Evolutionary conservation across 2,329 filamentous ascomycete species (phyloP), one percentile per base, ranked within the genome.

Genomic region (Pseudogymnoascus sp.): DNA sequence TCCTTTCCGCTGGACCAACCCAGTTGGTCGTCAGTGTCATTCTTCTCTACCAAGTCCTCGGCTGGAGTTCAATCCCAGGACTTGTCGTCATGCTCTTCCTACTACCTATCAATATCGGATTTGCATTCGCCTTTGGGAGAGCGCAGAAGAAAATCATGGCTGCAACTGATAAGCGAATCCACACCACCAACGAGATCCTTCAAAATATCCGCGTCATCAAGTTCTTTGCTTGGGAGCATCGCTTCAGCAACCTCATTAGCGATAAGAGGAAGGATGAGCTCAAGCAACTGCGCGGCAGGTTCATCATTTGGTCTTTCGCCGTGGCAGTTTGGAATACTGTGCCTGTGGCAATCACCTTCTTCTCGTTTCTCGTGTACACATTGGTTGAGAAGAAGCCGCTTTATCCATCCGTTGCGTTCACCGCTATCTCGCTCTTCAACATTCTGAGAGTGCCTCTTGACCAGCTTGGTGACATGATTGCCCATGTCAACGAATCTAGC

Each of bases 141-240:
- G 91, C 91, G 2, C 95, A 97, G 73, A 96, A 96, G 77, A 85
- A 86, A 68, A 97, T 99, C 71, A 87, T 97, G 78, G 85, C 89
- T 61, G 92, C 92, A 19, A 99, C 95, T 2, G 95, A 99, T 76
- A 95, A 95, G 72, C 88, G 95, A 62, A 97, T 99, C 67, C 91
- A 97, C 72, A 89, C 92, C 4, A 99, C 95, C 4, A 99, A 99
- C 74, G 95, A 99, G 76, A 90, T 97, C 7, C 80, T 99, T 29
- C 93, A 96, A 72, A 99, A 97, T 71, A 97, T 99, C 68, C 87
- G 95, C 61, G 97, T 99, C 74, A 97, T 99, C 83, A 99, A 99
- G 74, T 99, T 95, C 76, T 99, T 99, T 74, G 93, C 95, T 0
- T 99, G 95, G 95, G 95, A 99, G 75, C 87, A 92, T 70, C 89